Evolutionary conservation across 192 early-diverging fungal species (phyloP).

Genomic region (Coemansia sp.): DNA sequence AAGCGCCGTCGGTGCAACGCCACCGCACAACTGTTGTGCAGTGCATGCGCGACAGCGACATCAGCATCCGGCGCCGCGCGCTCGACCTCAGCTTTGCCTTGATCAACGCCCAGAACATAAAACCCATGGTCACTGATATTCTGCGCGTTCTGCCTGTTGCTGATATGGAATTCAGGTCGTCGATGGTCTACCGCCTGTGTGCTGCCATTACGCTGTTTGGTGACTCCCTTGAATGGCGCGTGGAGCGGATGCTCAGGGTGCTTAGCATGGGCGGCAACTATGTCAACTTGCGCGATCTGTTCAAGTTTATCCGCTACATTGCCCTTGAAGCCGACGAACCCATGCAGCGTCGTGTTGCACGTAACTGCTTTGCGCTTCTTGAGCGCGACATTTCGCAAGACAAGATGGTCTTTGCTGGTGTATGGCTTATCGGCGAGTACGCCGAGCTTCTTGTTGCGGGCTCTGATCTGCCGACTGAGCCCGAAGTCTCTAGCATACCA

Average conservation of each 20-base stretch:
- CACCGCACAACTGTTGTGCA: slow-evolving; percentile 96
- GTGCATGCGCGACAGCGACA: slow-evolving; percentile 93
- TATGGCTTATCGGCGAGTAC: slow-evolving; percentile 97
- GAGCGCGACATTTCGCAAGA: slow-evolving; percentile 76
- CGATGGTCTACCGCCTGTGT: slow-evolving; percentile 90
- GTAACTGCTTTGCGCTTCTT: slow-evolving; percentile 85
- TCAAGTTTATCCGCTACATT: slow-evolving; percentile 89
- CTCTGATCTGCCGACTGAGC: neutral
- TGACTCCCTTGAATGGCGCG: slow-evolving; percentile 95
- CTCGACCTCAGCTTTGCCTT: slow-evolving; percentile 95
- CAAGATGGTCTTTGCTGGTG: slow-evolving; percentile 82
- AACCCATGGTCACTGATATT: slow-evolving; percentile 89
- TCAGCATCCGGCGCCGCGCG: slow-evolving; percentile 95
- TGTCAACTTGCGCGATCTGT: slow-evolving; percentile 75
- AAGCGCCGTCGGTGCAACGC: slow-evolving; percentile 93
- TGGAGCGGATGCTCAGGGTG: slow-evolving; percentile 92
- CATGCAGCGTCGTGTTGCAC: slow-evolving; percentile 89
- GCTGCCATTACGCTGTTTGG: slow-evolving; percentile 92
- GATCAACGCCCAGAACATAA: slow-evolving; percentile 91
- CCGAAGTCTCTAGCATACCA: neutral
- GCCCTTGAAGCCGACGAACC: slow-evolving; percentile 64
- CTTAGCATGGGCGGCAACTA: slow-evolving; percentile 73
- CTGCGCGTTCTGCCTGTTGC: slow-evolving; percentile 91
- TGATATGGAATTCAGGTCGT: slow-evolving; percentile 85
- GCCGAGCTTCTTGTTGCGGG: slow-evolving; percentile 81